A percentile compares a stretch with the other conserved stretches of the same genome.
These are phyloP conservation scores for Cercospora nicotianae DNA, from an alignment of 2,329 filamentous ascomycete genomes.

Conservation along the genomic window DNA sequence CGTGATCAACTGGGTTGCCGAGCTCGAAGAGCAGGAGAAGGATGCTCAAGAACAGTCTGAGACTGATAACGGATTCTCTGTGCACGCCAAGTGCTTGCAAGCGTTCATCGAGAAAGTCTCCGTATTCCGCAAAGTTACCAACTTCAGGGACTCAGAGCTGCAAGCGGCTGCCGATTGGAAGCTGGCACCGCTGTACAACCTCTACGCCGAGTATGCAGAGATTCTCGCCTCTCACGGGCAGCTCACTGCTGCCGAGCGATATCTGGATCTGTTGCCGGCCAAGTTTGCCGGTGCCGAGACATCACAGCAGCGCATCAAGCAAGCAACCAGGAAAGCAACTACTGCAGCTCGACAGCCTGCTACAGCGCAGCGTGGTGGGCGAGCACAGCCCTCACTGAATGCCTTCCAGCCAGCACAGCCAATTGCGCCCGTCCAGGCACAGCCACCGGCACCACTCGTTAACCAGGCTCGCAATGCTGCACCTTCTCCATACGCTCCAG, in stretches of 20 bases:
- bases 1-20: slow-evolving; percentile 86
- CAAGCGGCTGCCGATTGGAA: slow-evolving; percentile 79
- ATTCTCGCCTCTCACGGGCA: slow-evolving; percentile 90
- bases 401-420: slow-evolving; percentile 44
- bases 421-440: slow-evolving; percentile 15
- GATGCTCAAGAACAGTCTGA: slow-evolving; percentile 60
- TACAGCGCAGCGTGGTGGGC: slow-evolving; percentile 34
- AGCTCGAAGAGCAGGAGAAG: slow-evolving; percentile 81
- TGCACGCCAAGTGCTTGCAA: slow-evolving; percentile 85
- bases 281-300: slow-evolving; percentile 85
- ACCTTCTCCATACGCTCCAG: slow-evolving; percentile 44
- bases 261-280: slow-evolving; percentile 80
- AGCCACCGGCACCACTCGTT: slow-evolving; percentile 45
- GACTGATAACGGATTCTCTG: slow-evolving; percentile 81
- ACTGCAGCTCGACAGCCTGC: slow-evolving; percentile 37
- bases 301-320: slow-evolving; percentile 78
- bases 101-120: slow-evolving; percentile 98
- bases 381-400: slow-evolving; percentile 24
- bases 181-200: slow-evolving; percentile 81
- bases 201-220: slow-evolving; percentile 96
- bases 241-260: slow-evolving; percentile 81
- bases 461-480: slow-evolving; percentile 37
- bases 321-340: slow-evolving; percentile 65
- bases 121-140: slow-evolving; percentile 89
- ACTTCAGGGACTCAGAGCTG: slow-evolving; percentile 80